A percentile compares a stretch with the other conserved stretches of the same genome.
These are phyloP conservation scores for Zhuliangozyma parablackwelliae DNA, from an alignment of 1,139 yeast genomes.

Conservation along the genomic window DNA sequence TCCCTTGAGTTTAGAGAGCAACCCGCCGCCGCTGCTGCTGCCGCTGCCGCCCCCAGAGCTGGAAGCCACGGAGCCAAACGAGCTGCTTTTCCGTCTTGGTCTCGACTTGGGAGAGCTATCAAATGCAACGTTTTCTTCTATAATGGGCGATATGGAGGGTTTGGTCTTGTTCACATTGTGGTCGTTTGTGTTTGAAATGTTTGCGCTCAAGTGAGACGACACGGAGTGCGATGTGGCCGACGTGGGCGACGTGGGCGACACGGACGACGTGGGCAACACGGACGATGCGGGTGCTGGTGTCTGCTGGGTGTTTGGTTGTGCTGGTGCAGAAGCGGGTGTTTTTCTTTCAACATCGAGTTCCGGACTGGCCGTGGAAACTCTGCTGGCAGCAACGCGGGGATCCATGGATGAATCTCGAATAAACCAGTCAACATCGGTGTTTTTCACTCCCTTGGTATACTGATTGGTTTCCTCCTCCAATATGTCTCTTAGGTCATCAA, in stretches of 20 bases:
- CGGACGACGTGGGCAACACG: too few species aligned
- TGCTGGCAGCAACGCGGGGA: slow-evolving; percentile 1
- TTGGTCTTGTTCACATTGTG: slow-evolving; percentile 27
- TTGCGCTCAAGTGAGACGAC: slow-evolving; percentile 24
- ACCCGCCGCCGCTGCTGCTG: slow-evolving; percentile 18
- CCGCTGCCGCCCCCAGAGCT: slow-evolving; percentile 6
- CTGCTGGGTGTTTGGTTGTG: too few species aligned
- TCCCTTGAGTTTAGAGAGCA: slow-evolving; percentile 36
- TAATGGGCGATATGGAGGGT: slow-evolving; percentile 33
- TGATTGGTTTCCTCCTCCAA: slow-evolving; percentile 16
- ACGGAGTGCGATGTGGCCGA: slow-evolving; percentile 10
- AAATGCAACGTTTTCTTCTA: slow-evolving; percentile 20
- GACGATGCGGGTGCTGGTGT: too few species aligned
- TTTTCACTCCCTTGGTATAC: slow-evolving; percentile 25
- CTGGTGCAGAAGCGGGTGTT: too few species aligned
- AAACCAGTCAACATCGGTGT: slow-evolving; percentile 48
- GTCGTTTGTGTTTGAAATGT: slow-evolving; percentile 34
- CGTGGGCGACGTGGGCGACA: slow-evolving; percentile 3
- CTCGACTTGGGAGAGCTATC: background rate
- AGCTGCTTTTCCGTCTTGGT: slow-evolving; percentile 15
- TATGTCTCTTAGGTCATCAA: slow-evolving; percentile 15
- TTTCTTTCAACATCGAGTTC: too few species aligned
- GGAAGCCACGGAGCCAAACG: slow-evolving; percentile 11
- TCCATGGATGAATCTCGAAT: slow-evolving; percentile 25
- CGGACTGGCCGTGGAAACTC: too few species aligned